Evolutionary conservation across 192 early-diverging fungal species (phyloP), one percentile per base, ranked within the genome.

Genomic region (Entomortierella chlamydospora): DNA sequence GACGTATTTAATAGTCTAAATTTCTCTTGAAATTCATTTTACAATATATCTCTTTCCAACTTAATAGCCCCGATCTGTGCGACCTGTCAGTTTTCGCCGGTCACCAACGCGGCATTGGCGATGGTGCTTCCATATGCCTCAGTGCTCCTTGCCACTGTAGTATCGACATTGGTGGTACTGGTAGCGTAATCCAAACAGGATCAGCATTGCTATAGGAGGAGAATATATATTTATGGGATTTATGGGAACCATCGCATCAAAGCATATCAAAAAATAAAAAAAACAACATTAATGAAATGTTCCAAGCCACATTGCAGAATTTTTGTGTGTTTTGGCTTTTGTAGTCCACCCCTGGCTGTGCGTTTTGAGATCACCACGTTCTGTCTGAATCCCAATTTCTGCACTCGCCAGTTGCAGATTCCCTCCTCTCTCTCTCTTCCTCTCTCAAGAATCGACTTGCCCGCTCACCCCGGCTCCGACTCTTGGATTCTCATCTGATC

Each of bases 61-160:
- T 23, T 45, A 28, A 33, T 64, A 79, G 74, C 67, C 22, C 54
- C 67, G 18, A 17, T 65, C 4, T 70, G 74, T 54, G 74, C 61
- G 22, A 79, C 45, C 17, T 70, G 61, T 56, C 23, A 63, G 13
- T 79, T 79, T 42, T 39, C 66, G 5, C 22, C 31, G 45, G 28
- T 70, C 41, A 70, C 66, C 9, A 79, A 70, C 62, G 42, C 30
- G 4, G 68, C 56, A 18, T 5, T 60, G 49, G 41, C 6, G 47
- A 33, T 47, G 1, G 7, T 60, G n/a, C 56, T 66, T 12, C 63
- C 72, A 31, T n/a, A 18, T 5, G 25, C 59, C 25, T 31, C 23
- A 1, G n/a, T 51, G 17, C 3, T 59, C 17, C 25, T 59, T 23
- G 30, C 33, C 30, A 30, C 52, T 25, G 20, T 55, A 13, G 0